Base-by-base conservation (phyloP, 2,329 filamentous ascomycete species). In the Botryotinia convoluta region DNA sequence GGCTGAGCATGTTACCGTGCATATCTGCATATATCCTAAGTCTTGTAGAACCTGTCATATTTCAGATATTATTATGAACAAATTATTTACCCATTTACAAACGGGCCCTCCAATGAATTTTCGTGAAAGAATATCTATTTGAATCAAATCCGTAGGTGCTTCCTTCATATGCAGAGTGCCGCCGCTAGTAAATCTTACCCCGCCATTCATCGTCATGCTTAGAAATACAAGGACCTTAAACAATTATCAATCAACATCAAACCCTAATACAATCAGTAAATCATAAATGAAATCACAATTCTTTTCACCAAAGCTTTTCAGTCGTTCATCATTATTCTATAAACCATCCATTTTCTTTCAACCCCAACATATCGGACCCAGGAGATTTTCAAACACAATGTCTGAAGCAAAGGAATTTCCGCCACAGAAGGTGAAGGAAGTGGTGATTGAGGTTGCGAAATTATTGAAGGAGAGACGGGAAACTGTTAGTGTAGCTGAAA, bases 401-500 rank as follows among this genome's bases (percentile, higher is more conserved):
- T 45, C 71, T 18, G 51, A 22, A 61, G 51, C 51, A 39, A 61
- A 68, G 14, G 62, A 72, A 45, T 80, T 81, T 64, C 79, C 79
- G 32, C 79, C 79, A 1, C 75, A 74, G 72, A 76, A 77, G 64
- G 74, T 81, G 9, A 77, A 74, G 57, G 74, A 65, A 14, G 76
- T 81, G 44, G 79, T 80, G 18, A 64, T 80, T 45, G 86, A 89
- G 81, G 84, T 90, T 39, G 84, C 85, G 4, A 78, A 81, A 3
- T 83, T 90, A 57, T 84, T 91, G 57, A 87, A 86, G 76, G 82
- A 86, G 61, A 85, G 85, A 72, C 84, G 85, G 74, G 86, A 90
- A 78, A 89, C 85, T 48, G 84, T 91, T 75, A 87, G 85, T 73
- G 86, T 91, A 54, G 89, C 87, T 71, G 89, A 91, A 80, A 91